phyloP scores from a whole-genome alignment of 2,329 filamentous ascomycete species.

The Aspergillus ibericus region DNA sequence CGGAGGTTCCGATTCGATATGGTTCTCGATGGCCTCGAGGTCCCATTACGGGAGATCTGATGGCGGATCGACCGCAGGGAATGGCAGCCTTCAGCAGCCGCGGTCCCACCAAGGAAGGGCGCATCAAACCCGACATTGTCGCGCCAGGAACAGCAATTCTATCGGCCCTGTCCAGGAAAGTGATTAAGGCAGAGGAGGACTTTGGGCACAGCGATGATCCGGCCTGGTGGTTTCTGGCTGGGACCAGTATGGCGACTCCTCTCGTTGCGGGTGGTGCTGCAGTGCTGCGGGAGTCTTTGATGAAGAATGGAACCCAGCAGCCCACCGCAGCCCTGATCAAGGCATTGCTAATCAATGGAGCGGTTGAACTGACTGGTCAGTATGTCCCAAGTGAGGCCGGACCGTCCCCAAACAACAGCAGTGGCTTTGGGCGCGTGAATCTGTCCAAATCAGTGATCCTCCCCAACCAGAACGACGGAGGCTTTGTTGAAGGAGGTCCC shows the following conservation, averaged over 20 bases:
- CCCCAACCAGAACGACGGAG: not conserved
- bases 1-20: not conserved
- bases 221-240: not conserved
- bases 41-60: not conserved
- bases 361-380: not conserved
- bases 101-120: not conserved
- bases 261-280: conserved; percentile 2
- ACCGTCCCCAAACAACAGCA: not conserved
- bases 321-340: conserved; percentile 2
- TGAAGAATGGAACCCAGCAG: not conserved
- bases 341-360: conserved; percentile 3
- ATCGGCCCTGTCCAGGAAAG: not conserved
- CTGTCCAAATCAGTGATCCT: conserved; percentile 3
- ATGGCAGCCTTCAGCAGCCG: conserved; percentile 4
- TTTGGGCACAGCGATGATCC: not conserved
- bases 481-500: not conserved
- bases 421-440: conserved; percentile 6
- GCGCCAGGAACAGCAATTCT: not conserved
- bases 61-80: not conserved
- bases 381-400: conserved; percentile 1
- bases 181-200: not conserved
- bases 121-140: conserved; percentile 2
- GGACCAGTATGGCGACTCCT: conserved; percentile 2
- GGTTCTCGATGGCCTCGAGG: not conserved
- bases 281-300: not conserved